Base-by-base conservation (phyloP, 805 yeast species). In the Starmerella vaccinii region DNA sequence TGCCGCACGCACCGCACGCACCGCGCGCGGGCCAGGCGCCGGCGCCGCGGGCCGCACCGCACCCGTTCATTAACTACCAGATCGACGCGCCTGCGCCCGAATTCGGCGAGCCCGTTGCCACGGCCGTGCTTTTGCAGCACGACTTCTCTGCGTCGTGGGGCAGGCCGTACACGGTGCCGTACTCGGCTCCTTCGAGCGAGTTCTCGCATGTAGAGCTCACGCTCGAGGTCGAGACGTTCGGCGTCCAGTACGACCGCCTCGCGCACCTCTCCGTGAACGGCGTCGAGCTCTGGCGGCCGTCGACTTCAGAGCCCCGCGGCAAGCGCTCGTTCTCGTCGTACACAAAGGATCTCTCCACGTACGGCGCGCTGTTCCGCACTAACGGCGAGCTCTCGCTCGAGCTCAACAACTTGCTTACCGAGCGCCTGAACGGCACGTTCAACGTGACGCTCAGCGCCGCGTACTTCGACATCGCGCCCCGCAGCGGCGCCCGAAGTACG, bases 261-360 rank as follows among this genome's bases (percentile, higher is more conserved):
- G 67, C 61, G n/a, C 68, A 66, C 46, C 43, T 69, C 10, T 81
- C 74, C 58, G 64, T 83, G 29, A 72, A 73, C 51, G 81, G 78
- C 21, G 70, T 74, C 8, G 80, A 81, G 55, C 64, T 83, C 23
- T 84, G 90, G 90, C 74, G 90, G 66, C 79, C 83, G 1, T 78
- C 86, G 3, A 84, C 90, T 2, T 76, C 81, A 15, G 90, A 82
- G 63, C 90, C 89, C 2, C 75, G 75, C 50, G 65, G 81, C 59
- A 59, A 73, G 67, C 62, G 60, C 13, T 57, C 67, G 2, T 74
- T 75, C 9, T 75, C 70, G 56, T 76, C 83, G 23, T 67, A 74
- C 49, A 68, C 73, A 27, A 85, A 83, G 61, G 95, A 87, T 62
- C 74, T 84, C 1, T 72, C 88, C 2, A 63, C 68, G 15, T 84